Percentiles rank a stretch among this genome's conserved stretches.
Conservation (phyloP, 1,284 basidiomycete genomes). For the Tetrapyrgos nigripes region DNA sequence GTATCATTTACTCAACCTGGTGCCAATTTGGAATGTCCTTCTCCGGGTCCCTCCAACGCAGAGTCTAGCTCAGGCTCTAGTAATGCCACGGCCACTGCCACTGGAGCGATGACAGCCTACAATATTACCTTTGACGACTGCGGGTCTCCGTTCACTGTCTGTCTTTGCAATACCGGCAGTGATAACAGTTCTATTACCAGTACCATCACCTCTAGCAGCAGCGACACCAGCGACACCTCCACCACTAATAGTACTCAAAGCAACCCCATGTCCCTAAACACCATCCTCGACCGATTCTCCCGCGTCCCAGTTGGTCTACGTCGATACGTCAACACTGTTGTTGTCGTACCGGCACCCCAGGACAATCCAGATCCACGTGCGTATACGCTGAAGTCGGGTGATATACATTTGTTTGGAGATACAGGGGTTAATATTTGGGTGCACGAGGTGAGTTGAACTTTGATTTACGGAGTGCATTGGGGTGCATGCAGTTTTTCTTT, state of each 20-base stretch:
- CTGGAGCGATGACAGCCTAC: slow-evolving; percentile 2
- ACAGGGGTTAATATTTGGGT: slow-evolving; percentile 8
- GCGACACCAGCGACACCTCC: too few relatives aligned
- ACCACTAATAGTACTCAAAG: too few relatives aligned
- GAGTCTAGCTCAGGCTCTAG: too few relatives aligned
- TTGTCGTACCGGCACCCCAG: background rate
- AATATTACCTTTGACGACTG: slow-evolving; percentile 15
- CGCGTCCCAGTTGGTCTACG: slow-evolving; percentile 20
- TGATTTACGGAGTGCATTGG: too few relatives aligned
- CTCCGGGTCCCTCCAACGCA: too few relatives aligned
- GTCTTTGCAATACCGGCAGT: slow-evolving; percentile 11
- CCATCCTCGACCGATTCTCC: slow-evolving; percentile 15
- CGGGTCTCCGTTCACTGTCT: slow-evolving; percentile 12
- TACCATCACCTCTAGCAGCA: too few relatives aligned
- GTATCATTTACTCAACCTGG: too few relatives aligned
- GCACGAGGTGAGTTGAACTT: slow-evolving; percentile 13
- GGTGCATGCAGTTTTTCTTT: too few relatives aligned
- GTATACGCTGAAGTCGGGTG: slow-evolving; percentile 9
- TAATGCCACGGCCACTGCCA: too few relatives aligned
- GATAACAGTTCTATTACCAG: too few relatives aligned
- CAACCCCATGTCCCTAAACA: slow-evolving; percentile 18
- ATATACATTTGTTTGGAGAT: slow-evolving; percentile 13
- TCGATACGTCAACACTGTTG: slow-evolving; percentile 15
- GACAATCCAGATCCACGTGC: background rate
- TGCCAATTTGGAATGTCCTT: too few relatives aligned